A percentile compares a stretch with the other conserved stretches of the same genome.
These are phyloP conservation scores for Pyricularia grisea DNA, from an alignment of 2,329 filamentous ascomycete species.

Conservation along the genomic window DNA sequence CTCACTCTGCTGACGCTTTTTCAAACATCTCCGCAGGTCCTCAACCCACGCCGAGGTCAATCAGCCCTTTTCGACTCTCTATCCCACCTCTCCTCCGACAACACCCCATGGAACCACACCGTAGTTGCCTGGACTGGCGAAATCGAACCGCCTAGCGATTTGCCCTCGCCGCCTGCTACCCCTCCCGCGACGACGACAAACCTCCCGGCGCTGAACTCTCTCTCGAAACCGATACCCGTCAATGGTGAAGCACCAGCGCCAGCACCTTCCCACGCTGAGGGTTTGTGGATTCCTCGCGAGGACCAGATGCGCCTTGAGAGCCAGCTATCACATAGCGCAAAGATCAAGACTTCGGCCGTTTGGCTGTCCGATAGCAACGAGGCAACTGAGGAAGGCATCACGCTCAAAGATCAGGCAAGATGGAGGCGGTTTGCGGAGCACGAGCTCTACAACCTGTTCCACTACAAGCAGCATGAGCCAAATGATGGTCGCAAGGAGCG, in stretches of 20 bases:
- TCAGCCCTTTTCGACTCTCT: slow-evolving; percentile 92
- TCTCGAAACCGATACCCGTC: slow-evolving; percentile 71
- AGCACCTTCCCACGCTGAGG: slow-evolving; percentile 50
- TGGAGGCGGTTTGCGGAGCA: slow-evolving; percentile 90
- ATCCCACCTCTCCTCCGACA: slow-evolving; percentile 73
- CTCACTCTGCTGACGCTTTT: background rate
- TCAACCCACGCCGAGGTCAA: slow-evolving; percentile 71
- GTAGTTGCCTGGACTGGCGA: slow-evolving; percentile 95
- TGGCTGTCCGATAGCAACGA: slow-evolving; percentile 79
- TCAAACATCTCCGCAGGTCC: slow-evolving; percentile 40
- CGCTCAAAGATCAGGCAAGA: slow-evolving; percentile 70
- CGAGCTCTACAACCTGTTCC: slow-evolving; percentile 85
- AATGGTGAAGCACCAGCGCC: slow-evolving; percentile 53
- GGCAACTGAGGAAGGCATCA: slow-evolving; percentile 54
- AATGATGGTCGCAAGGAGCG: slow-evolving; percentile 75
- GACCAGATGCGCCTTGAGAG: slow-evolving; percentile 67
- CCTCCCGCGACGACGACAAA: slow-evolving; percentile 40
- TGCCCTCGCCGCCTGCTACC: slow-evolving; percentile 34
- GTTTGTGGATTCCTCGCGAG: slow-evolving; percentile 58
- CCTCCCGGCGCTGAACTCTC: slow-evolving; percentile 55
- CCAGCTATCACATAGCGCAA: slow-evolving; percentile 62
- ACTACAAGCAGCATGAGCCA: slow-evolving; percentile 92
- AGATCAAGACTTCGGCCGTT: slow-evolving; percentile 74
- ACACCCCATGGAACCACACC: slow-evolving; percentile 82
- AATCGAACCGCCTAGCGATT: slow-evolving; percentile 45